Evolutionary conservation across 2,329 filamentous ascomycete genomes (phyloP), one percentile per base, ranked within the genome.

Genomic region (Diplodia scrobiculata): DNA sequence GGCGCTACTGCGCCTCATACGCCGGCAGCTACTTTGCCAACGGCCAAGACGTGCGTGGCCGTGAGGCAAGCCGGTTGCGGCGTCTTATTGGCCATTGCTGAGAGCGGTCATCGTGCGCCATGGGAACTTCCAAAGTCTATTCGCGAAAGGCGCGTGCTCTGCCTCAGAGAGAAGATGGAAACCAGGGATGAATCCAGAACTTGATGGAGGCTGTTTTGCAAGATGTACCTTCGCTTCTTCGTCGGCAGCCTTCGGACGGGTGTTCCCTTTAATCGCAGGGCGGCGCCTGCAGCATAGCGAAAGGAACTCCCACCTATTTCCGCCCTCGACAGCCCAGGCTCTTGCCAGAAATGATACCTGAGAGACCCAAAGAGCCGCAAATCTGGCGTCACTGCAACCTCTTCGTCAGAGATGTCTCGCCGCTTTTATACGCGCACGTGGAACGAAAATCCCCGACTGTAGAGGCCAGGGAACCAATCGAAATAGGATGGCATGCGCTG

Each of bases 401-500:
- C 4, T 0, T 50, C 45, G 9, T 10, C 11, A 50, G 58, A 36
- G 5, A 52, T 36, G 32, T 11, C 29, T 60, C 54, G 2, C 64
- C 64, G 41, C 64, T 66, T 32, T 34, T 66, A 14, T 60, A 60
- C 32, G 63, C 63, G 6, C 58, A 62, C 27, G 10, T 62, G 41
- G 41, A 48, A 25, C 29, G 9, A 13, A 34, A 11, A 29, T 62
- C 58, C 1, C 36, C 58, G 10, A 17, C 29, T n/a, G 13, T 62
- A 11, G 17, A 50, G 13, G 38, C 63, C 17, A 34, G 59, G n/a
- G 34, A 32, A 6, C 64, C 64, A 7, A 34, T 60, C 5, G 3
- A 60, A 4, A 50, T 66, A 10, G 64, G 64, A 52, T 65, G 68
- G 51, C 63, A 70, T 6, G 72, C 73, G 3, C 68, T 78, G 2